Conservation (phyloP, 805 yeast genomes). For the Wickerhamomyces queroliae region DNA sequence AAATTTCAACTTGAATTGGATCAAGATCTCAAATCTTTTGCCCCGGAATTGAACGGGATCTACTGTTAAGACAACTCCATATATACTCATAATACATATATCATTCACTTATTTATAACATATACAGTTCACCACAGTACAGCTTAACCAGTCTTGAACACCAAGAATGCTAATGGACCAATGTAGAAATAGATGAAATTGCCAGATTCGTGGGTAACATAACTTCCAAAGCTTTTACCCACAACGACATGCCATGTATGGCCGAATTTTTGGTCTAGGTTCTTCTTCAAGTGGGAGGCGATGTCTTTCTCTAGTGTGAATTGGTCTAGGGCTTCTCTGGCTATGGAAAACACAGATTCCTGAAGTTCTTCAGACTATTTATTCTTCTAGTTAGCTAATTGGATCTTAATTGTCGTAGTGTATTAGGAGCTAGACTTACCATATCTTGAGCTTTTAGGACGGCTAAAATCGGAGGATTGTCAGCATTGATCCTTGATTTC, state of each 20-base stretch:
- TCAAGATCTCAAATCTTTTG: conserved; percentile 1
- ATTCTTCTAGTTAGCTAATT: neutral
- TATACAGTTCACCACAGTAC: too few relatives aligned
- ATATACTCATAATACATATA: too few relatives aligned
- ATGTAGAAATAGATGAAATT: conserved; percentile 66
- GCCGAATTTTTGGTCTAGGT: conserved; percentile 57
- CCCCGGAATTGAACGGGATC: neutral
- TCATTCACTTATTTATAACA: too few relatives aligned
- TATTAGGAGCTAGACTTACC: conserved; percentile 2
- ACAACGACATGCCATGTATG: conserved; percentile 80
- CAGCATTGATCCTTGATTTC: neutral
- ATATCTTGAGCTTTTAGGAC: conserved; percentile 23
- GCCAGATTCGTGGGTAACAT: conserved; percentile 76
- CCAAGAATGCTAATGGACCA: conserved; percentile 60
- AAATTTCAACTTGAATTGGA: neutral
- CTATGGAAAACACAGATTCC: conserved; percentile 39
- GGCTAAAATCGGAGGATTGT: conserved; percentile 6
- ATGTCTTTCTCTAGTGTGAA: conserved; percentile 51
- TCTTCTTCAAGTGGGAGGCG: conserved; percentile 60
- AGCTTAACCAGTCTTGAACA: conserved; percentile 62
- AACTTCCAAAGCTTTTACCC: conserved; percentile 74
- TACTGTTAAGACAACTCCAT: too few relatives aligned
- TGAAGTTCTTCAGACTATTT: conserved; percentile 45
- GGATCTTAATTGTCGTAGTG: neutral
- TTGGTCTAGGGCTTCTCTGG: conserved; percentile 37